These are phyloP conservation scores for Ilex paraguariensis DNA, from an alignment of 305 asterid species.

Conservation along the genomic window DNA sequence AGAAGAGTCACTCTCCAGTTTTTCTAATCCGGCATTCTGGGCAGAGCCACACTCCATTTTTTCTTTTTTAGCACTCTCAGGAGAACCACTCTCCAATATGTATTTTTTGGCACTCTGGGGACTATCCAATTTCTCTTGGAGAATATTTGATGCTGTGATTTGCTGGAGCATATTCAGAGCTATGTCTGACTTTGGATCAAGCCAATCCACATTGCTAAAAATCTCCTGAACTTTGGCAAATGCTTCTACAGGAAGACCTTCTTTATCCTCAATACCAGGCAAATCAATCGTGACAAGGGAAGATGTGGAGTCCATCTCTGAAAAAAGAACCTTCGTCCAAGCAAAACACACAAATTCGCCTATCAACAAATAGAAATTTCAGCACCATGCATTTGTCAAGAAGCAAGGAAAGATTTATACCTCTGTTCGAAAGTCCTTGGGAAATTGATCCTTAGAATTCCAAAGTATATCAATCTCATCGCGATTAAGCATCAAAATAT, in stretches of 20 bases:
- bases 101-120: conserved; percentile 13
- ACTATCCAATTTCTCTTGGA: conserved; percentile 30
- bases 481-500: conserved; percentile 41
- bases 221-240: conserved; percentile 39
- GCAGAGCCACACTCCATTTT: conserved; percentile 10
- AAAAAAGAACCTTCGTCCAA: conserved; percentile 48
- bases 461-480: conserved; percentile 54
- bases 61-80: conserved; percentile 12
- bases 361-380: not conserved
- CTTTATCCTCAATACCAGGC: conserved; percentile 28
- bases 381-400: not conserved
- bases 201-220: conserved; percentile 33
- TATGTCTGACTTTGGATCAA: conserved; percentile 30
- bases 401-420: conserved; percentile 25
- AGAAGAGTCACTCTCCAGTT: conserved; percentile 9
- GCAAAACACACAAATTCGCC: conserved; percentile 10
- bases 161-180: conserved; percentile 26
- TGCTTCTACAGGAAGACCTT: conserved; percentile 44
- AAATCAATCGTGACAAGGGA: conserved; percentile 25
- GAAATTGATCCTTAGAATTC: conserved; percentile 45
- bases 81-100: conserved; percentile 13
- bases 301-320: conserved; percentile 51
- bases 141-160: conserved; percentile 22
- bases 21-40: not conserved
- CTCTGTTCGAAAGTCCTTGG: conserved; percentile 64